Evolutionary conservation across 352 stramenopile species (phyloP), one percentile per base, ranked within the genome.

Genomic region (Globisporangium cylindrosporum): DNA sequence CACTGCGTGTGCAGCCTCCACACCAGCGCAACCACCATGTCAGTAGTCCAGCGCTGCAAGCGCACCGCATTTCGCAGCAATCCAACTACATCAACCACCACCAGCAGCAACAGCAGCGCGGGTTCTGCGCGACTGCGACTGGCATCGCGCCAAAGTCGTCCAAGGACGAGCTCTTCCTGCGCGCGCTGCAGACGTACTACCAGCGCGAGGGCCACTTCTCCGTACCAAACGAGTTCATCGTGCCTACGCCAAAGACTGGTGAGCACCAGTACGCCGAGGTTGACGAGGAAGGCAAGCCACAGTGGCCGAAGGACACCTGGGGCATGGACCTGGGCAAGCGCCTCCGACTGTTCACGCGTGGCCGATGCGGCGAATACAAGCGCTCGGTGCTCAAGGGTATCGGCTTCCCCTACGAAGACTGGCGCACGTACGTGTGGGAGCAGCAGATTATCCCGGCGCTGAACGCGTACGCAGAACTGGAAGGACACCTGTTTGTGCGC

Each of bases 401-500:
- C 38, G 85, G 81, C 25, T 93, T 93, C 51, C 81, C 81, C 46
- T 85, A 81, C 61, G 70, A 85, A 4, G 80, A 90, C 73, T 93
- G 85, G 85, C 77, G 74, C 60, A 83, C 62, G 32, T 93, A 93
- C 68, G 78, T 91, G 6, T 93, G 85, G 85, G 75, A 85, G 62
- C 60, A 81, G 72, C 83, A 91, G 64, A 78, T 88, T n/a, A 59
- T 92, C 56, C 80, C 80, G 59, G 90, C 91, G 10, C 80, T 98
- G 10, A 34, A 80, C 18, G 71, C 77, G 2, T 98, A 95, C 71
- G 88, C 92, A 58, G 70, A 93, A 43, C 69, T 92, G 6, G 82
- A 97, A 61, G 94, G 93, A n/a, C 92, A 98, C 73, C 74, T 98
- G 32, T 90, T 97, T 46, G 91, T 98, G 15, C 91, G 91, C 24